Evolutionary conservation across 441 rosid genomes (phyloP).

Genomic region (Gossypium aridum): DNA sequence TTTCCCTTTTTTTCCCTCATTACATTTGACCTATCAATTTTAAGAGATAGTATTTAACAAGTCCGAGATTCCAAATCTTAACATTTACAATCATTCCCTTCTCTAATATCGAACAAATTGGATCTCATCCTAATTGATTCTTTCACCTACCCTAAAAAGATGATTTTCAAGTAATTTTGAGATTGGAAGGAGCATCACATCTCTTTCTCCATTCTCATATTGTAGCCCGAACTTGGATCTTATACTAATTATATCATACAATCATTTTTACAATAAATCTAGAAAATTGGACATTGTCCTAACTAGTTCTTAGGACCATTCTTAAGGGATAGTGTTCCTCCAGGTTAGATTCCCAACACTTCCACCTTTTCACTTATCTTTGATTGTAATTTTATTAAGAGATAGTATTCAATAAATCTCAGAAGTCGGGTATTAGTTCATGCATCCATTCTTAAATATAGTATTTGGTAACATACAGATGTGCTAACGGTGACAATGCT

Average conservation of each 20-base stretch:
- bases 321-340: no score
- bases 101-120: no score
- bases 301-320: no score
- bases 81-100: background rate
- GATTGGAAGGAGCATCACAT: no score
- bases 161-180: no score
- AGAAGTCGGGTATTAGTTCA: background rate
- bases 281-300: no score
- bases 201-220: background rate
- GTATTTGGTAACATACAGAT: slow-evolving; percentile 29
- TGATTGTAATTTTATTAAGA: background rate
- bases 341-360: no score
- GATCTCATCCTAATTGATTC: no score
- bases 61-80: background rate
- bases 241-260: background rate
- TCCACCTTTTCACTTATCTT: no score
- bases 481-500: slow-evolving; percentile 67
- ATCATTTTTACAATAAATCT: background rate
- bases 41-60: background rate
- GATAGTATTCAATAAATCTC: background rate
- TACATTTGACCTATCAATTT: background rate
- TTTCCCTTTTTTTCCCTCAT: background rate
- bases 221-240: background rate
- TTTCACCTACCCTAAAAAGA: no score
- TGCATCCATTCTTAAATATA: background rate